A percentile compares a stretch with the other conserved stretches of the same genome.
Conservation (phyloP, 2,329 filamentous ascomycete genomes). For the Aspergillus unguis region DNA sequence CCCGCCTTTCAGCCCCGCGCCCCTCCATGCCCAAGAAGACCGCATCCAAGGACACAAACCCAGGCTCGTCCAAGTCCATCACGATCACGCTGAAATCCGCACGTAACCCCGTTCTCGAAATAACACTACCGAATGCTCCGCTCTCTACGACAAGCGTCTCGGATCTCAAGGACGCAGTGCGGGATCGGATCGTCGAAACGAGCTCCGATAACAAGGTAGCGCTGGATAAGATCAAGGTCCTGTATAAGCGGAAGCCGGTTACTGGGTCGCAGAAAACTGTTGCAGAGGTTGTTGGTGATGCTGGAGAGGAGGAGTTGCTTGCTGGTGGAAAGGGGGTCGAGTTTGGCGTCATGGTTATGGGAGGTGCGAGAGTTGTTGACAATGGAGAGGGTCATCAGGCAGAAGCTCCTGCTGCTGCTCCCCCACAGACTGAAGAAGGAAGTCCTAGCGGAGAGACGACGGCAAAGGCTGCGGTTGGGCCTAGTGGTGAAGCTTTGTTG, state of each 20-base stretch:
- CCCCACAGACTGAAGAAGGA: conserved; percentile 22
- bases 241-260: conserved; percentile 84
- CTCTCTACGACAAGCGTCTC: conserved; percentile 69
- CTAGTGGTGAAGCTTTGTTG: conserved; percentile 60
- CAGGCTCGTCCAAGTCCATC: conserved; percentile 41
- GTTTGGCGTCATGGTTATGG: conserved; percentile 84
- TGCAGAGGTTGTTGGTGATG: conserved; percentile 64
- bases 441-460: conserved; percentile 18
- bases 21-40: conserved; percentile 44
- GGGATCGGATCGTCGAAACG: conserved; percentile 55
- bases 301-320: conserved; percentile 48
- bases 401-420: conserved; percentile 14
- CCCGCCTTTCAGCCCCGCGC: conserved; percentile 44
- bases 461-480: conserved; percentile 47
- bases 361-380: conserved; percentile 57
- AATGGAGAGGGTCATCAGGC: conserved; percentile 28
- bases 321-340: conserved; percentile 56
- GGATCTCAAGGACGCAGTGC: conserved; percentile 71
- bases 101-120: conserved; percentile 68
- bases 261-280: conserved; percentile 66
- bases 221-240: conserved; percentile 76
- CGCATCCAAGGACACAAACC: conserved; percentile 26
- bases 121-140: conserved; percentile 60
- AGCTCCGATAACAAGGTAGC: conserved; percentile 33
- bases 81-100: conserved; percentile 50